These are phyloP conservation scores for Carex pumila DNA, from an alignment of 176 grass and related monocot species.

Conservation along the genomic window DNA sequence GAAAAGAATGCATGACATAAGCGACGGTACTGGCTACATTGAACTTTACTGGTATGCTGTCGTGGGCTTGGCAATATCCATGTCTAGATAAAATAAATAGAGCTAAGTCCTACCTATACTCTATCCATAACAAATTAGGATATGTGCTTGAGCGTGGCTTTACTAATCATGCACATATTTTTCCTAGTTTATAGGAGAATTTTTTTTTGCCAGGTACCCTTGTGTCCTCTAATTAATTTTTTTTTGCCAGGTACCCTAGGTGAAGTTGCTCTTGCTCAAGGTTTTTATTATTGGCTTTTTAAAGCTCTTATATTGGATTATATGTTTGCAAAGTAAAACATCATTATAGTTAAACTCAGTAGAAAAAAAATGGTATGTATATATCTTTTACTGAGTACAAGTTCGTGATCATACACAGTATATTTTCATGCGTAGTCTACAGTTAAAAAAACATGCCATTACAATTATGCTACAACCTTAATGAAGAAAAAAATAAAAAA, in stretches of 20 bases:
- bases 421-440: too few species aligned
- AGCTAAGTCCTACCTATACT: background rate
- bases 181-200: background rate
- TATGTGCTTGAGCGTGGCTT: background rate
- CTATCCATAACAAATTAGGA: background rate
- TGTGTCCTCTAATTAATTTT: background rate
- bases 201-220: background rate
- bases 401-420: too few species aligned
- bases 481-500: too few species aligned
- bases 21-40: background rate
- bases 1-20: background rate
- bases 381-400: background rate
- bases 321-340: background rate
- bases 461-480: too few species aligned
- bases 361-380: background rate
- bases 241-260: background rate
- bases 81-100: background rate
- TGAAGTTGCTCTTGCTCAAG: background rate
- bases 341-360: background rate
- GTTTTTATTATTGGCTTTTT: background rate
- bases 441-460: too few species aligned
- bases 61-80: too few species aligned
- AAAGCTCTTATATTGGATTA: background rate
- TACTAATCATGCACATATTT: background rate
- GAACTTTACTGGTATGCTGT: background rate